Evolutionary conservation across 108 stramenopile species (phyloP).

Genomic region (Mediolabrus comicus): DNA sequence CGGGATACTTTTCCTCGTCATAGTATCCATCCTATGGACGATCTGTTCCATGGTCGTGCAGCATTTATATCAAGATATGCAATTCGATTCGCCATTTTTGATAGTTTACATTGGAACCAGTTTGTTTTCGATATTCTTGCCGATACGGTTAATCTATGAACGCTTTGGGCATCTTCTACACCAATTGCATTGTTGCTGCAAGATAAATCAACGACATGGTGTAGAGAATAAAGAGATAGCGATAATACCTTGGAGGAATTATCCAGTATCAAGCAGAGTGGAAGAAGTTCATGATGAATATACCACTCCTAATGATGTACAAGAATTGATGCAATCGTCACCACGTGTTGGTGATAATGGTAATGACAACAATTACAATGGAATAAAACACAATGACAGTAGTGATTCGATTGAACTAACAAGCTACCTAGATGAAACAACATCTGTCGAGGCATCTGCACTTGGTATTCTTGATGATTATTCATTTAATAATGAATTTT

Average conservation of each 20-base stretch:
- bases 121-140: conserved; percentile 76
- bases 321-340: conserved; percentile 2
- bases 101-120: conserved; percentile 90
- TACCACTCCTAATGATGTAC: not conserved
- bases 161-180: conserved; percentile 8
- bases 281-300: not conserved
- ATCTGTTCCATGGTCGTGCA: conserved; percentile 85
- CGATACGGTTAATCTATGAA: conserved; percentile 45
- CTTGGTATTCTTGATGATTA: conserved; percentile 2
- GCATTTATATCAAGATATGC: conserved; percentile 70
- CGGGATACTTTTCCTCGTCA: conserved; percentile 81
- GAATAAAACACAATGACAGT: conserved; percentile 2
- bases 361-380: conserved; percentile 2
- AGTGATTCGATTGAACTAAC: conserved; percentile 2
- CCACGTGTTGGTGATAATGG: not conserved
- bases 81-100: conserved; percentile 88
- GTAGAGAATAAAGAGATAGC: conserved; percentile 2
- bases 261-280: not conserved
- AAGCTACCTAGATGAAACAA: conserved; percentile 27
- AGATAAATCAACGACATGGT: not conserved
- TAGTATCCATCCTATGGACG: conserved; percentile 87
- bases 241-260: conserved; percentile 42
- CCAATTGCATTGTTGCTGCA: not conserved
- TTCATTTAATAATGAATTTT: not conserved
- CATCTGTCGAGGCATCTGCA: conserved; percentile 46